These are phyloP conservation scores for Arthroderma sp. DNA, from an alignment of 2,329 filamentous ascomycete species.

Conservation along the genomic window DNA sequence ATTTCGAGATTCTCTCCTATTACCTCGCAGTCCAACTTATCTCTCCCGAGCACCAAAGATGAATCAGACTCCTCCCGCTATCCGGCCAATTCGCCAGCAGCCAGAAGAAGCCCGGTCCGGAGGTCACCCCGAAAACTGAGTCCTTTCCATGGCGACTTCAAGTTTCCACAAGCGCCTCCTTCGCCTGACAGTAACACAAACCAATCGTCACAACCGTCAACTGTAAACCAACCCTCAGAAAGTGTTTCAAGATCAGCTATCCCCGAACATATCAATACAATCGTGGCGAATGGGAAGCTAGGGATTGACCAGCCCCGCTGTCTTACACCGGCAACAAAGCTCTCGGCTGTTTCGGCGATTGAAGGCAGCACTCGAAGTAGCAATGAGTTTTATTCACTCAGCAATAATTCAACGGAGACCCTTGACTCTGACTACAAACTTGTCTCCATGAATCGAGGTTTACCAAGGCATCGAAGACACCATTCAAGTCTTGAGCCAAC, in stretches of 20 bases:
- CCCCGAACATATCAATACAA: constrained; percentile 17
- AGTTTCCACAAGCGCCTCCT: constrained; percentile 41
- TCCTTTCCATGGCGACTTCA: constrained; percentile 35
- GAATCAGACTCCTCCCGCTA: constrained; percentile 19
- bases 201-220: not conserved
- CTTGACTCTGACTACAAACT: constrained; percentile 71
- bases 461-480: constrained; percentile 33
- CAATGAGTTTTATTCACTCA: constrained; percentile 86
- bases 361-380: constrained; percentile 76
- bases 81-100: constrained; percentile 22
- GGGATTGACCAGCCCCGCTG: constrained; percentile 22
- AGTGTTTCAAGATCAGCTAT: not conserved
- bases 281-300: constrained; percentile 21
- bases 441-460: constrained; percentile 39
- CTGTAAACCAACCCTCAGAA: not conserved
- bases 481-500: constrained; percentile 32
- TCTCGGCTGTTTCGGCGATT: constrained; percentile 38
- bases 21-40: constrained; percentile 24
- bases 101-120: constrained; percentile 6
- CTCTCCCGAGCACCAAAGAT: constrained; percentile 23
- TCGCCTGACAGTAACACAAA: constrained; percentile 16
- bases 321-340: constrained; percentile 29
- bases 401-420: constrained; percentile 91
- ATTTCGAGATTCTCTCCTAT: constrained; percentile 23
- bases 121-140: constrained; percentile 6